A percentile compares a stretch with the other conserved stretches of the same genome.
phyloP scores from a whole-genome alignment of 352 stramenopile species.

The Globisporangium cystogenes region DNA sequence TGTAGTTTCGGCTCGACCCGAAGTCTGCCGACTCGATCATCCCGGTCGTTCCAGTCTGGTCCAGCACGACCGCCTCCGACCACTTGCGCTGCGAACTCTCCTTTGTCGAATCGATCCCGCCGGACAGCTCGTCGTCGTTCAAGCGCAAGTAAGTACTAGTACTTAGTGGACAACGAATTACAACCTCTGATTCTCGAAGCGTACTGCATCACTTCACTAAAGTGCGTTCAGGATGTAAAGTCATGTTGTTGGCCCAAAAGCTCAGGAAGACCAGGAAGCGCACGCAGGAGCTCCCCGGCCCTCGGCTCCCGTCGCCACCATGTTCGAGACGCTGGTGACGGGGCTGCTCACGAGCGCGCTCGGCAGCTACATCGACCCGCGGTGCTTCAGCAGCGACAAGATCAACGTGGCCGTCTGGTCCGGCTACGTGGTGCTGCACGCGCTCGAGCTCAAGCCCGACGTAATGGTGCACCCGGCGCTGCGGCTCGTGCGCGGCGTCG shows the following conservation, averaged over 20 bases:
- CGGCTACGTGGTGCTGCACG: slow-evolving; percentile 78
- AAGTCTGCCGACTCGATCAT: slow-evolving; percentile 72
- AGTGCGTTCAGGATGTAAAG: too few relatives aligned
- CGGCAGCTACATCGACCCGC: slow-evolving; percentile 83
- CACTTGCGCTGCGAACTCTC: slow-evolving; percentile 60
- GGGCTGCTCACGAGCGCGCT: slow-evolving; percentile 80
- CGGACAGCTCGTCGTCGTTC: slow-evolving; percentile 33
- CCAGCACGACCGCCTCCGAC: slow-evolving; percentile 64
- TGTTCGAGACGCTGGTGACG: slow-evolving; percentile 88
- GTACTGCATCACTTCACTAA: too few relatives aligned
- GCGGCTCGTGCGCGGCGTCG: slow-evolving; percentile 67
- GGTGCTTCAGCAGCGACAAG: slow-evolving; percentile 87
- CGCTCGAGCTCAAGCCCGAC: slow-evolving; percentile 78
- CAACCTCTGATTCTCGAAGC: too few relatives aligned
- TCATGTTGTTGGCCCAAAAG: too few relatives aligned
- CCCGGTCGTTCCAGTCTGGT: slow-evolving; percentile 69
- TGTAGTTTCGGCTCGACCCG: slow-evolving; percentile 56
- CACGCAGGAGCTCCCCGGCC: too few relatives aligned
- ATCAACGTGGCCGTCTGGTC: slow-evolving; percentile 87
- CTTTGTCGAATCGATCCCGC: slow-evolving; percentile 21
- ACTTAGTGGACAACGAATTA: too few relatives aligned
- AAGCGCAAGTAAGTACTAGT: too few relatives aligned
- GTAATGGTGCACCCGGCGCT: slow-evolving; percentile 58
- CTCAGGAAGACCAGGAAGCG: too few relatives aligned
- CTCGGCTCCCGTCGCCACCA: slow-evolving; percentile 13